These are phyloP conservation scores for Sporobolomyces pararoseus DNA, from an alignment of 768 basidiomycete genomes.

Conservation along the genomic window DNA sequence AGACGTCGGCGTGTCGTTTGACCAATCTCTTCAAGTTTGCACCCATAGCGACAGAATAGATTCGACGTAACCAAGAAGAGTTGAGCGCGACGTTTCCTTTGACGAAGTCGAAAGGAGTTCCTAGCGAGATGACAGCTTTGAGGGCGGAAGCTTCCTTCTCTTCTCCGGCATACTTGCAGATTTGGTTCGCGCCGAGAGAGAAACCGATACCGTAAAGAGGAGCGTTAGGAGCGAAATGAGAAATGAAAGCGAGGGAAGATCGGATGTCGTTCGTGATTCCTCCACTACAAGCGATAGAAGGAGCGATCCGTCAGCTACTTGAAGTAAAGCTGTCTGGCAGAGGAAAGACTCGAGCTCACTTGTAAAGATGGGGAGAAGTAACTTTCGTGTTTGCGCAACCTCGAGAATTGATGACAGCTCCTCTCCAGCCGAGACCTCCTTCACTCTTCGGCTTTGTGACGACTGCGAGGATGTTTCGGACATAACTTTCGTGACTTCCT, in stretches of 20 bases:
- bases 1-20: constrained; percentile 13
- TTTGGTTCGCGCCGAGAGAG: constrained; percentile 86
- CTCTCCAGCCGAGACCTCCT: constrained; percentile 88
- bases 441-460: constrained; percentile 65
- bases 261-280: constrained; percentile 86
- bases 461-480: constrained; percentile 71
- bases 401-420: constrained; percentile 84
- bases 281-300: constrained; percentile 56
- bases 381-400: constrained; percentile 88
- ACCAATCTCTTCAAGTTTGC: constrained; percentile 56
- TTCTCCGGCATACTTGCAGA: constrained; percentile 69
- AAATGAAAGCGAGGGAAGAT: constrained; percentile 71
- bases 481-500: constrained; percentile 70
- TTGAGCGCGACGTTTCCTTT: constrained; percentile 29
- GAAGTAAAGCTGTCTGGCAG: too few species aligned
- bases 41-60: constrained; percentile 78
- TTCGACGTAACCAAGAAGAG: constrained; percentile 55
- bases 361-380: constrained; percentile 70
- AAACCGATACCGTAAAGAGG: constrained; percentile 83
- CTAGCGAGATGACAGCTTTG: constrained; percentile 64
- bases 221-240: constrained; percentile 67
- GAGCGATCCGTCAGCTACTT: not conserved
- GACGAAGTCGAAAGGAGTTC: constrained; percentile 60
- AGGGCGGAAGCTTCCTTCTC: constrained; percentile 47
- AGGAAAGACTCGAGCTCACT: constrained; percentile 7